phyloP scores from a whole-genome alignment of 78 protist species.

The Capsaspora owczarzaki region DNA sequence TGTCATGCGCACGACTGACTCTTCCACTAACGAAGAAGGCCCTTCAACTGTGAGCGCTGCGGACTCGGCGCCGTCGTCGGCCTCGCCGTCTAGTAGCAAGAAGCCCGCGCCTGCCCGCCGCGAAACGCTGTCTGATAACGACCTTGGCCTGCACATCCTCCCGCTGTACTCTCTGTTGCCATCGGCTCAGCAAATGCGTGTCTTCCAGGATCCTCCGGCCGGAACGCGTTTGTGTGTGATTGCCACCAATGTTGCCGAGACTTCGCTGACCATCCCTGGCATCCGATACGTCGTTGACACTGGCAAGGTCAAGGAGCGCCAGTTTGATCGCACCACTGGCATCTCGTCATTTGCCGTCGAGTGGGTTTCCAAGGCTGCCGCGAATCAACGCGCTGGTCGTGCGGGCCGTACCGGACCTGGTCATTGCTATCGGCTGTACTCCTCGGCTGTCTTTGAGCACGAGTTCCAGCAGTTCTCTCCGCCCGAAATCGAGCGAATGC shows the following conservation, averaged over 20 bases:
- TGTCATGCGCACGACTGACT: too few relatives aligned
- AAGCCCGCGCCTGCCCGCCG: too few relatives aligned
- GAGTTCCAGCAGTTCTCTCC: constrained; percentile 18
- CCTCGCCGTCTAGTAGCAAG: too few relatives aligned
- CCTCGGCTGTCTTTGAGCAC: constrained; percentile 70
- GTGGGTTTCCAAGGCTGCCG: constrained; percentile 80
- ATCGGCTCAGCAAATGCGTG: constrained; percentile 68
- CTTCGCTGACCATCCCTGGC: constrained; percentile 95
- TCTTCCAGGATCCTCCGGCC: constrained; percentile 50
- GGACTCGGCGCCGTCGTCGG: too few relatives aligned
- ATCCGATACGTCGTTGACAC: constrained; percentile 61
- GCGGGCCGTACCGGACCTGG: constrained; percentile 91
- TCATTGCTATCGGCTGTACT: constrained; percentile 81
- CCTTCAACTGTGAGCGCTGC: too few relatives aligned
- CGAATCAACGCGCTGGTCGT: constrained; percentile 74
- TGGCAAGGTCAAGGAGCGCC: constrained; percentile 42
- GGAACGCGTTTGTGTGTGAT: constrained; percentile 84
- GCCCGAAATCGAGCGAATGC: constrained; percentile 22
- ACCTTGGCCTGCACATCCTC: constrained; percentile 66
- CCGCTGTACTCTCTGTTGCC: constrained; percentile 89
- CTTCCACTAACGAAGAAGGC: too few relatives aligned
- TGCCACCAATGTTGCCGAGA: constrained; percentile 99
- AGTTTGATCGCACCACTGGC: constrained; percentile 2
- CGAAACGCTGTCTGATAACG: background rate
- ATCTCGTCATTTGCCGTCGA: constrained; percentile 35